These are phyloP conservation scores for Pilasporangium apinafurcum DNA, from an alignment of 352 stramenopile species.

Conservation along the genomic window DNA sequence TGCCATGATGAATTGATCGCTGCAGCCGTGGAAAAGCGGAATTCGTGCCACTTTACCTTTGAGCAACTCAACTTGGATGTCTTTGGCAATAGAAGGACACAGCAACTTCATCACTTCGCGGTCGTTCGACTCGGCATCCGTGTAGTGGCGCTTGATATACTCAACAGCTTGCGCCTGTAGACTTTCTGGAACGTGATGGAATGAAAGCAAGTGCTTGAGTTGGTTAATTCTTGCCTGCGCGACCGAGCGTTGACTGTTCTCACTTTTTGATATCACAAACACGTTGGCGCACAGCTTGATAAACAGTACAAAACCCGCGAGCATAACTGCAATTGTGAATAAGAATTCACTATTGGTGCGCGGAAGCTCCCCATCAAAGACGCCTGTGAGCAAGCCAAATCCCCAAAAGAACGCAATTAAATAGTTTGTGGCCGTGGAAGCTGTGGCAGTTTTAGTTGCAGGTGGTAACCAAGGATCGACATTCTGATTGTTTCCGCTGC, in stretches of 20 bases:
- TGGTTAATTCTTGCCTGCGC: conserved; percentile 49
- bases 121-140: conserved; percentile 39
- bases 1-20: conserved; percentile 27
- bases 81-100: conserved; percentile 42
- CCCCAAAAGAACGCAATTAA: conserved; percentile 49
- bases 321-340: conserved; percentile 44
- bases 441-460: background rate
- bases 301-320: conserved; percentile 50
- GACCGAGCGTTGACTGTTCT: conserved; percentile 31
- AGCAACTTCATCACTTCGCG: conserved; percentile 28
- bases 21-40: conserved; percentile 34
- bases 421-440: conserved; percentile 15
- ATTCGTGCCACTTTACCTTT: conserved; percentile 26
- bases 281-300: conserved; percentile 54
- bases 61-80: conserved; percentile 43
- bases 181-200: conserved; percentile 32
- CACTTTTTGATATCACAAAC: conserved; percentile 65
- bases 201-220: conserved; percentile 45
- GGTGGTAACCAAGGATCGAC: conserved; percentile 23
- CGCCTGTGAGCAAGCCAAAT: conserved; percentile 38
- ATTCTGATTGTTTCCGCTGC: conserved; percentile 20
- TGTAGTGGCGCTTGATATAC: conserved; percentile 26
- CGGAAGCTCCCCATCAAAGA: conserved; percentile 46
- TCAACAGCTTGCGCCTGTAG: conserved; percentile 24
- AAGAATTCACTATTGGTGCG: conserved; percentile 29